A percentile compares a stretch with the other conserved stretches of the same genome.
phyloP scores from a whole-genome alignment of 2,329 filamentous ascomycete genomes.

The Metarhizium brunneum region DNA sequence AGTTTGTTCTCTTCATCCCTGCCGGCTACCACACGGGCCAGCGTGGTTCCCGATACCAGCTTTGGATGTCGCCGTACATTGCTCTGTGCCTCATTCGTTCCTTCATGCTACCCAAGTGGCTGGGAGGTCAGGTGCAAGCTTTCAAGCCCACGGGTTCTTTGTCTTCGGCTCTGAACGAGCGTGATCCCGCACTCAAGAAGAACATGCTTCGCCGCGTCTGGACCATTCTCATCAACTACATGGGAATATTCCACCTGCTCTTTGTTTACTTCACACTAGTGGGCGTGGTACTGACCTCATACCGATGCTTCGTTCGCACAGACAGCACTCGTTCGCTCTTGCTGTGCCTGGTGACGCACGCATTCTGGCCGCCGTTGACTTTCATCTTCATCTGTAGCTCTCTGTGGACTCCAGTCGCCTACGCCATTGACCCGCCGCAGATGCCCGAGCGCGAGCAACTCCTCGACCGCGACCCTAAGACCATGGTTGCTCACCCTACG shows the following conservation, averaged over 20 bases:
- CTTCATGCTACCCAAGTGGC: slow-evolving; percentile 49
- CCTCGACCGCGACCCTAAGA: slow-evolving; percentile 44
- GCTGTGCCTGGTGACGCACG: slow-evolving; percentile 46
- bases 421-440: slow-evolving; percentile 49
- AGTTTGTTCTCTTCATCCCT: slow-evolving; percentile 49
- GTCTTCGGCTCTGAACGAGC: slow-evolving; percentile 46
- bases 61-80: slow-evolving; percentile 57
- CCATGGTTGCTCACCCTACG: slow-evolving; percentile 42
- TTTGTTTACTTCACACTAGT: slow-evolving; percentile 46
- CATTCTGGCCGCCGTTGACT: slow-evolving; percentile 52
- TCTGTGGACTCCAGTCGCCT: slow-evolving; percentile 49
- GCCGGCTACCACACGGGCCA: slow-evolving; percentile 51
- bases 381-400: slow-evolving; percentile 46
- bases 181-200: slow-evolving; percentile 40
- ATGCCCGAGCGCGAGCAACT: slow-evolving; percentile 50
- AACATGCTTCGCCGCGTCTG: slow-evolving; percentile 44
- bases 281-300: slow-evolving; percentile 39
- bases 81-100: slow-evolving; percentile 47
- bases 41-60: slow-evolving; percentile 43
- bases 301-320: slow-evolving; percentile 36
- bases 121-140: slow-evolving; percentile 47
- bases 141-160: slow-evolving; percentile 54
- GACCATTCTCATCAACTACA: slow-evolving; percentile 45
- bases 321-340: slow-evolving; percentile 31
- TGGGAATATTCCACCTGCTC: slow-evolving; percentile 43